Percentiles rank a stretch among this genome's conserved stretches.
These are phyloP conservation scores for Ceratocystis diversiconidia DNA, from an alignment of 2,329 filamentous ascomycete species.

Conservation along the genomic window DNA sequence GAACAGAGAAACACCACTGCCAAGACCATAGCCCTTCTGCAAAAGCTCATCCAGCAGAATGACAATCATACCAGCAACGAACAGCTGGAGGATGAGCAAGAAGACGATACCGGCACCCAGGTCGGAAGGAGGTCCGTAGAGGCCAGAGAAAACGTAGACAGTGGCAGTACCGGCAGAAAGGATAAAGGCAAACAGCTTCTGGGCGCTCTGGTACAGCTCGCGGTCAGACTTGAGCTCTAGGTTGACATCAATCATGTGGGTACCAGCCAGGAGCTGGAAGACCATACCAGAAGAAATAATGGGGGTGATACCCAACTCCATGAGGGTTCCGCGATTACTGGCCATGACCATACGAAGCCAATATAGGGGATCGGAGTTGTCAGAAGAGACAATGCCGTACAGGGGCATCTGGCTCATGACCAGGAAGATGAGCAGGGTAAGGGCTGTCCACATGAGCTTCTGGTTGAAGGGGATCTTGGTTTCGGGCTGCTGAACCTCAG, in stretches of 20 bases:
- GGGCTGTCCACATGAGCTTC: constrained; percentile 87
- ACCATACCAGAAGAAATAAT: constrained; percentile 99
- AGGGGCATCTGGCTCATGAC: constrained; percentile 99
- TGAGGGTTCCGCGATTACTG: constrained; percentile 90
- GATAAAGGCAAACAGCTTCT: constrained; percentile 97
- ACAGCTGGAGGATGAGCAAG: constrained; percentile 92
- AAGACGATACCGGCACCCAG: constrained; percentile 97
- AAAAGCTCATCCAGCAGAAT: constrained; percentile 98
- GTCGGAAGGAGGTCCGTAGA: constrained; percentile 92
- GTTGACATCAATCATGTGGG: constrained; percentile 99
- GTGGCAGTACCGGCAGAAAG: constrained; percentile 94
- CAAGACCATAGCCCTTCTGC: constrained; percentile 97
- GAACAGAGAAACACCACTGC: constrained; percentile 97
- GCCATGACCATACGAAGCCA: constrained; percentile 99
- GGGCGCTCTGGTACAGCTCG: constrained; percentile 98
- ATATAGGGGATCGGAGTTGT: constrained; percentile 96
- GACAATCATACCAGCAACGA: constrained; percentile 94
- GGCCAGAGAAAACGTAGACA: constrained; percentile 94
- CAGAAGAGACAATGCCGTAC: constrained; percentile 97
- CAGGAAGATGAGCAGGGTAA: constrained; percentile 95
- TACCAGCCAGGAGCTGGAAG: constrained; percentile 98
- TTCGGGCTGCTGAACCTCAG: constrained; percentile 96
- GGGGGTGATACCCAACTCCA: constrained; percentile 93
- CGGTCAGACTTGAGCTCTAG: constrained; percentile 99
- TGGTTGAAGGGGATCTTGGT: constrained; percentile 99